Evolutionary conservation across 164 flowering plant genomes (phyloP).

Genomic region (Umbilicus rupestris): DNA sequence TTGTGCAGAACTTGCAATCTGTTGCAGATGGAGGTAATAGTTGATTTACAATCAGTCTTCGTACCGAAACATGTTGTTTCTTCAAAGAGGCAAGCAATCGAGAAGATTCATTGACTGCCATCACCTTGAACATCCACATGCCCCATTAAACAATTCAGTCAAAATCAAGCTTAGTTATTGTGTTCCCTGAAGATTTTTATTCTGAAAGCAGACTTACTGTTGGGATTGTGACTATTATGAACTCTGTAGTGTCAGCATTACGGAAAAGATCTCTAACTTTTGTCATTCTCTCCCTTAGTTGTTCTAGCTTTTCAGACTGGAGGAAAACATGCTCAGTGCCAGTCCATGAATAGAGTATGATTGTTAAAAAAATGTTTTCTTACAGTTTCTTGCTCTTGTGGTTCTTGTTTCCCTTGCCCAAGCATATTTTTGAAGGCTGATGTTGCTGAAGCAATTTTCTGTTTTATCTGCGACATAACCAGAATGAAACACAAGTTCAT

Average conservation of each 20-base stretch:
- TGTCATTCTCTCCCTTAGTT: conserved; percentile 74
- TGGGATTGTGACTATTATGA: conserved; percentile 88
- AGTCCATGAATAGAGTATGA: conserved; percentile 7
- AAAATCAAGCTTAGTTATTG: background rate
- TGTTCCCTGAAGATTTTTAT: background rate
- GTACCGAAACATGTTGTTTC: conserved; percentile 78
- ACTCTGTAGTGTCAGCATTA: conserved; percentile 64
- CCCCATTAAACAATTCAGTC: background rate
- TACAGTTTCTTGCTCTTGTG: conserved; percentile 49
- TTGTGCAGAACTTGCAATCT: conserved; percentile 88
- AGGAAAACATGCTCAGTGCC: conserved; percentile 9
- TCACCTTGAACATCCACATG: conserved; percentile 39
- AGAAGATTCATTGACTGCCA: conserved; percentile 88
- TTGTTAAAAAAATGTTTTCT: conserved; percentile 21
- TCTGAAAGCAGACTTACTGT: conserved; percentile 39
- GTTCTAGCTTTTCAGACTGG: conserved; percentile 73
- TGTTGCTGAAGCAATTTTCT: conserved; percentile 72
- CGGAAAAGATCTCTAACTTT: conserved; percentile 88
- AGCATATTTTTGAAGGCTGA: conserved; percentile 83
- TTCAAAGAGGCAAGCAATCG: conserved; percentile 63
- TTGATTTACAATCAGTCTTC: conserved; percentile 77
- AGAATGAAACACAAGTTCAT: background rate
- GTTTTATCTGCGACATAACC: conserved; percentile 39
- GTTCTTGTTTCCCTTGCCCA: conserved; percentile 41
- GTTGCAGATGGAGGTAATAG: conserved; percentile 76